Base-by-base conservation (phyloP, 2,329 filamentous ascomycete genomes). In the Dactylellina haptotyla region DNA sequence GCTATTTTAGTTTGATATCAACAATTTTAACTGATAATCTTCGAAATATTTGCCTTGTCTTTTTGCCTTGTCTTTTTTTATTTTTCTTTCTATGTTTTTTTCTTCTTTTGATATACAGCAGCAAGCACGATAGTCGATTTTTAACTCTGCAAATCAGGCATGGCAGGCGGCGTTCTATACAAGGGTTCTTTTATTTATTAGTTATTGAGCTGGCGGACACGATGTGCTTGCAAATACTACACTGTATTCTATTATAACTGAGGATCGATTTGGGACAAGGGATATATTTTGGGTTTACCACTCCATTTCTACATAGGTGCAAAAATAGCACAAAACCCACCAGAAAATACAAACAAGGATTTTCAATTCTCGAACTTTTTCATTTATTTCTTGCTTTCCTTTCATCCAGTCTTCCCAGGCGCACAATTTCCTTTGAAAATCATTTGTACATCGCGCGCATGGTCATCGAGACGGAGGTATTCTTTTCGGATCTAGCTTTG, bases 161-260 rank as follows among this genome's bases (percentile, higher is more conserved):
- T 72, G 59, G 62, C 67, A 75, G 58, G 32, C 56, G 65, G 75
- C 46, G 59, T 76, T 50, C 8, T 50, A 65, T 69, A 70, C 63
- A 64, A 56, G 69, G 43, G 54, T 65, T 63, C 59, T 58, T 43
- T 59, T 56, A 41, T 48, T 54, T 23, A 41, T 43, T 62, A 10
- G 61, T 56, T 73, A 12, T 53, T 66, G 59, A 51, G 39, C 59
- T 37, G 30, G 58, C 37, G 67, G 69, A 39, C 39, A 65, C 50
- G 37, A 61, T 66, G 46, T 63, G 56, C 43, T 37, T 50, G 20
- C 48, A n/a, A 41, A 26, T 50, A 54, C 53, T 57, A 67, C 48
- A 67, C 53, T 67, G 54, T 67, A 67, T 67, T 67, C 9, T 66
- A 66, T 57, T 54, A 50, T 50, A 25, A 50, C 32, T 66, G 37